These are phyloP conservation scores for Pichia ethanolica DNA, from an alignment of 805 yeast species.

Conservation along the genomic window DNA sequence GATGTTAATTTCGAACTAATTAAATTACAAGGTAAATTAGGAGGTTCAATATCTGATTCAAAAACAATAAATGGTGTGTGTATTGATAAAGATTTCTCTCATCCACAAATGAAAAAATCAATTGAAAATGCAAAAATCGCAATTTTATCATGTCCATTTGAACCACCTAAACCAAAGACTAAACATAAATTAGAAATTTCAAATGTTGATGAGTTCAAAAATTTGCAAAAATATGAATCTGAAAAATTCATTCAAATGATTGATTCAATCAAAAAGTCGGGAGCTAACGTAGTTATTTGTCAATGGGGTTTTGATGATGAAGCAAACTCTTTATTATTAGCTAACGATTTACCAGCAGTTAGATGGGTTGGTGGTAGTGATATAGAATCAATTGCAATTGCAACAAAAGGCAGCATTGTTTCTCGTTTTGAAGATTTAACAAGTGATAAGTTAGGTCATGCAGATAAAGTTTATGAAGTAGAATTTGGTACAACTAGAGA, in stretches of 20 bases:
- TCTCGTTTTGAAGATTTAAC: constrained; percentile 93
- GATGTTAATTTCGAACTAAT: constrained; percentile 97
- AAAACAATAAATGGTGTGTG: constrained; percentile 83
- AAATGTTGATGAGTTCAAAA: constrained; percentile 88
- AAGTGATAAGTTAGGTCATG: constrained; percentile 75
- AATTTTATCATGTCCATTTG: constrained; percentile 95
- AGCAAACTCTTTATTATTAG: constrained; percentile 86
- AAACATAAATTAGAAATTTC: constrained; percentile 93
- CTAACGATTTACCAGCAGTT: constrained; percentile 88
- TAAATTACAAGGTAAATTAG: constrained; percentile 91
- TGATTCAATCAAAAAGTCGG: constrained; percentile 71
- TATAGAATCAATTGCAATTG: constrained; percentile 90
- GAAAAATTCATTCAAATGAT: constrained; percentile 90
- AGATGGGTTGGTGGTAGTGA: constrained; percentile 99
- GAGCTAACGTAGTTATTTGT: constrained; percentile 94
- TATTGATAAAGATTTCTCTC: constrained; percentile 93
- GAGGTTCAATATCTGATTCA: constrained; percentile 88
- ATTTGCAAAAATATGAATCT: constrained; percentile 86
- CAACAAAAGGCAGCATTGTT: constrained; percentile 94
- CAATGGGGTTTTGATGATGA: constrained; percentile 99
- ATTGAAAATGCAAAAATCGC: constrained; percentile 82
- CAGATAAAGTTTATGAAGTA: constrained; percentile 78
- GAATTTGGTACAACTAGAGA: constrained; percentile 96
- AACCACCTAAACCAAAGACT: constrained; percentile 99
- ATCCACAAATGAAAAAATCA: constrained; percentile 93